phyloP scores from a whole-genome alignment of 2,329 filamentous ascomycete genomes.

The Lachnellula subtilissima region DNA sequence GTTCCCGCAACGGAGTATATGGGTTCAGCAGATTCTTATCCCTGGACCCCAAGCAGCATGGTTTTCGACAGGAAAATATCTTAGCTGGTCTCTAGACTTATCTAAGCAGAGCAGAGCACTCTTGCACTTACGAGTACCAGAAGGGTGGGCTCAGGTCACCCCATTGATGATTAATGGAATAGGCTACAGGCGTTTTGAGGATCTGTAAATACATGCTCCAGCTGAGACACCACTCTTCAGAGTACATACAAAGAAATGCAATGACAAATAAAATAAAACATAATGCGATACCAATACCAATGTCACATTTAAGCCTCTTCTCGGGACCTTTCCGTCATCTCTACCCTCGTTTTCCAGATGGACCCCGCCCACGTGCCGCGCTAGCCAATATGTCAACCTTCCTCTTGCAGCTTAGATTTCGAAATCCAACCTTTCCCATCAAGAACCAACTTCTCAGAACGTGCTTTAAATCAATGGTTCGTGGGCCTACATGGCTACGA shows the following conservation, averaged over 20 bases:
- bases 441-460: background rate
- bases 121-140: background rate
- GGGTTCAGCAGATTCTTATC: too few relatives aligned
- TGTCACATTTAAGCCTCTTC: background rate
- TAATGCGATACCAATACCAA: background rate
- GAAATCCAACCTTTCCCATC: background rate
- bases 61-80: too few relatives aligned
- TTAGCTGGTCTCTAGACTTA: too few relatives aligned
- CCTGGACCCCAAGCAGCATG: too few relatives aligned
- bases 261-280: background rate
- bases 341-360: background rate
- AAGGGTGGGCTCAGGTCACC: background rate
- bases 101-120: too few relatives aligned
- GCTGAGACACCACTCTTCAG: background rate
- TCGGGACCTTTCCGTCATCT: background rate
- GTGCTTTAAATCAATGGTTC: background rate
- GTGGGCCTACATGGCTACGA: background rate
- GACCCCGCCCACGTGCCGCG: constrained; percentile 2
- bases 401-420: constrained; percentile 4
- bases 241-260: background rate
- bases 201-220: background rate
- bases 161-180: background rate
- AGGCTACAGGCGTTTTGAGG: background rate
- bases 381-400: constrained; percentile 1
- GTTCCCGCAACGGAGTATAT: too few relatives aligned